These are phyloP conservation scores for Candida nanaspora DNA, from an alignment of 805 yeast species.

Conservation along the genomic window DNA sequence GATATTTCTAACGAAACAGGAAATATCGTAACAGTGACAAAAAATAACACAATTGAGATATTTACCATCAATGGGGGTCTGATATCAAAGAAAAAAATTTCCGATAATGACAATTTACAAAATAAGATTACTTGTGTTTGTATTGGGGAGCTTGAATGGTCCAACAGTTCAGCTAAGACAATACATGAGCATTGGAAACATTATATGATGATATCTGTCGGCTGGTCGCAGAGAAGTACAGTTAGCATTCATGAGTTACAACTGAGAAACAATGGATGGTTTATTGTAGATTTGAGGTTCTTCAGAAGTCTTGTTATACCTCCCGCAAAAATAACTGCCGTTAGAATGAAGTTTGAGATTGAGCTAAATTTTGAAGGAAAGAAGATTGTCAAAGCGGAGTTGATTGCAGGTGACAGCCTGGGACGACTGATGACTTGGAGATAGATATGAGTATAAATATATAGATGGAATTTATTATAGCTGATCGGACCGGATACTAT, in stretches of 20 bases:
- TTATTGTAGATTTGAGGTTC: conserved; percentile 19
- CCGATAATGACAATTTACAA: background rate
- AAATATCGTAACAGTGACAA: conserved; percentile 33
- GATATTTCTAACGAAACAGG: conserved; percentile 53
- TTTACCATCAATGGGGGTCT: conserved; percentile 50
- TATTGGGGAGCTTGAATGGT: conserved; percentile 13
- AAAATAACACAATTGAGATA: conserved; percentile 21
- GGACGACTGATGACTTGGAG: conserved; percentile 48
- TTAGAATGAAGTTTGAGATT: conserved; percentile 26
- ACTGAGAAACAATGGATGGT: conserved; percentile 11
- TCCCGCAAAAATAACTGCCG: conserved; percentile 18
- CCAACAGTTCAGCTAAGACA: background rate
- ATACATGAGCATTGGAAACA: conserved; percentile 32
- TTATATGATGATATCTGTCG: conserved; percentile 28
- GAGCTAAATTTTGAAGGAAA: conserved; percentile 27
- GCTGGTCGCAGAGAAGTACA: conserved; percentile 16
- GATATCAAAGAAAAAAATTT: conserved; percentile 20
- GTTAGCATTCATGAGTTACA: conserved; percentile 22
- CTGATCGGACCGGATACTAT: background rate
- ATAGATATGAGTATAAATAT: no score
- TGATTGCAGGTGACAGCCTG: conserved; percentile 46
- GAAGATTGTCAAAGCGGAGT: conserved; percentile 23
- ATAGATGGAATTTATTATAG: background rate
- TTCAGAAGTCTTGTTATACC: conserved; percentile 8
- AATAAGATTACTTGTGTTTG: conserved; percentile 8